These are phyloP conservation scores for Pseudogymnoascus sp. DNA, from an alignment of 2,329 filamentous ascomycete species.

Conservation along the genomic window DNA sequence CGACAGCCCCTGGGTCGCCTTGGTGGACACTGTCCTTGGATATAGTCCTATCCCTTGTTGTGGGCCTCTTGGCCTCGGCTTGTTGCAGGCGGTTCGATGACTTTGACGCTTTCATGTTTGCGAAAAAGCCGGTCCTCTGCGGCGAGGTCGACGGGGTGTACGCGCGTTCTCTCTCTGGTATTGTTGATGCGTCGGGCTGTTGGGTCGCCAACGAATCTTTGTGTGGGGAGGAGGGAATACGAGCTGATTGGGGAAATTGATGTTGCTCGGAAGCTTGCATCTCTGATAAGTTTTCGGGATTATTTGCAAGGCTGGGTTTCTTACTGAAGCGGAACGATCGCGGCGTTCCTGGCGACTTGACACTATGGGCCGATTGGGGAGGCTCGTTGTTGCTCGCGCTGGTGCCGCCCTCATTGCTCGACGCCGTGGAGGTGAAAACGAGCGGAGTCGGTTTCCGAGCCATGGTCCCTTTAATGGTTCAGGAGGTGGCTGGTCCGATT, in stretches of 20 bases:
- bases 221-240: not conserved
- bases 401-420: not conserved
- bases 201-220: not conserved
- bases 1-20: conserved; percentile 20
- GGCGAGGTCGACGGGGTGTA: conserved; percentile 1
- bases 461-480: conserved; percentile 1
- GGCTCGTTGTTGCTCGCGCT: not conserved
- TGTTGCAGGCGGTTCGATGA: conserved; percentile 35
- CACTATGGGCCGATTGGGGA: not conserved
- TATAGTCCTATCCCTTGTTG: conserved; percentile 26
- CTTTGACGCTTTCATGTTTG: conserved; percentile 38
- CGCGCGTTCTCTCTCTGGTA: not conserved
- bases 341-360: conserved; percentile 3
- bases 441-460: conserved; percentile 4
- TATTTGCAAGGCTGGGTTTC: not conserved
- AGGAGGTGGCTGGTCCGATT: not conserved
- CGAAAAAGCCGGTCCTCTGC: conserved; percentile 32
- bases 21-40: conserved; percentile 16
- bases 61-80: conserved; percentile 26
- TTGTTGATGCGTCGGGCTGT: not conserved
- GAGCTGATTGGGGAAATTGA: not conserved
- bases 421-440: not conserved
- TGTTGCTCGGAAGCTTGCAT: conserved; percentile 1
- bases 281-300: conserved; percentile 1
- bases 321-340: conserved; percentile 4